Percentiles rank a stretch among this genome's conserved stretches.
These are phyloP conservation scores for Ophiognomonia clavigignenti-juglandacearum DNA, from an alignment of 2,329 filamentous ascomycete species.

Conservation along the genomic window DNA sequence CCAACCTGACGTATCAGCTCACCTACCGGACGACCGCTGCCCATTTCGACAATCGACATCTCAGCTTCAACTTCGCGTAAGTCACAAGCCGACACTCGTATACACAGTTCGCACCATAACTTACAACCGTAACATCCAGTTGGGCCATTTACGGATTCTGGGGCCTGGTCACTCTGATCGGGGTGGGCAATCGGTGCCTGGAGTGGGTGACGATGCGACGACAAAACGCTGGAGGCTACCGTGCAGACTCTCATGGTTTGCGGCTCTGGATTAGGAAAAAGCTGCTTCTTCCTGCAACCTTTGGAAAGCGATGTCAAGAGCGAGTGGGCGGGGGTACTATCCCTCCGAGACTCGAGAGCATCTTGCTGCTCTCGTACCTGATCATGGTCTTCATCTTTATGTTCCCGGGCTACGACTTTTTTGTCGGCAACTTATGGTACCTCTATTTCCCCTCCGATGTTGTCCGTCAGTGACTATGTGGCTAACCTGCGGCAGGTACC, in stretches of 20 bases:
- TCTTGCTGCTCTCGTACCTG: conserved; percentile 34
- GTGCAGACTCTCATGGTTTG: not conserved
- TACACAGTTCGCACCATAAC: no score
- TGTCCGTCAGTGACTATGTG: no score
- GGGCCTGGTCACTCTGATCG: conserved; percentile 3
- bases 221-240: not conserved
- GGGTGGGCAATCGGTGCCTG: not conserved
- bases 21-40: no score
- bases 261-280: not conserved
- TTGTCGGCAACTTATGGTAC: conserved; percentile 35
- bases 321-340: no score
- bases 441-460: conserved; percentile 17
- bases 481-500: no score
- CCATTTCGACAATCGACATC: no score
- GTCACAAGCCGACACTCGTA: not conserved
- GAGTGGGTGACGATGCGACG: not conserved
- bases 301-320: no score
- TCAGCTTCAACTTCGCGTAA: no score
- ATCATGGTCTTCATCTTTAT: conserved; percentile 33
- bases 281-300: not conserved
- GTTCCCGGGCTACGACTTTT: conserved; percentile 33
- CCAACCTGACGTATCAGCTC: no score
- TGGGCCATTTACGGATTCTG: conserved; percentile 1
- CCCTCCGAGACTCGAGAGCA: conserved; percentile 23
- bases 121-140: conserved; percentile 1